Percentiles rank a stretch among this genome's conserved stretches.
These are phyloP conservation scores for Neurospora sp. DNA, from an alignment of 495 filamentous ascomycete genomes.

Conservation along the genomic window DNA sequence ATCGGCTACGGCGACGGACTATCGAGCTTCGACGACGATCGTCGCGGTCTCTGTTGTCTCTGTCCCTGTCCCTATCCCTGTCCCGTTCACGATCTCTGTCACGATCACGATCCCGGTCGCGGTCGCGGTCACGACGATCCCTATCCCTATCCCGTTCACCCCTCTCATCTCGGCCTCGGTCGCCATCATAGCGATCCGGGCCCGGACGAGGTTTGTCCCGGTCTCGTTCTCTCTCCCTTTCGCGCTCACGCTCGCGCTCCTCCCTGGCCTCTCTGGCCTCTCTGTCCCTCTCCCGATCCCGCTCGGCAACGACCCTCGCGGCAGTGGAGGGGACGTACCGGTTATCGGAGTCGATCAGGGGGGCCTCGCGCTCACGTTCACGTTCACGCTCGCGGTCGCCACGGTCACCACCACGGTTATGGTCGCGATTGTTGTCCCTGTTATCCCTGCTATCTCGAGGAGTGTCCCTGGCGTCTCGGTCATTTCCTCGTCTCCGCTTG, in stretches of 20 bases:
- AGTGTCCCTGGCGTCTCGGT: slow-evolving; percentile 24
- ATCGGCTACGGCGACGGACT: slow-evolving; percentile 1
- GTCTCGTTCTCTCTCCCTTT: slow-evolving; percentile 30
- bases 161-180: slow-evolving; percentile 12
- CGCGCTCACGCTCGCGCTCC: slow-evolving; percentile 17
- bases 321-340: slow-evolving; percentile 3
- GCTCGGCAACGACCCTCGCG: slow-evolving; percentile 17
- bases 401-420: slow-evolving; percentile 1
- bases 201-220: slow-evolving; percentile 9
- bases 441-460: slow-evolving; percentile 1
- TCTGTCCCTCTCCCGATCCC: slow-evolving; percentile 28
- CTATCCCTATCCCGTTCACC: slow-evolving; percentile 14
- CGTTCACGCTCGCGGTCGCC: slow-evolving; percentile 18
- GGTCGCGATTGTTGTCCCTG: background rate
- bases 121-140: slow-evolving; percentile 18
- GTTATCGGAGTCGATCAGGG: slow-evolving; percentile 5
- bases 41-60: slow-evolving; percentile 18
- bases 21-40: slow-evolving; percentile 6
- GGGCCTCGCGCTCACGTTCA: slow-evolving; percentile 17
- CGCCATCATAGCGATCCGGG: slow-evolving; percentile 8
- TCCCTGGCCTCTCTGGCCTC: background rate
- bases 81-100: slow-evolving; percentile 16
- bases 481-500: slow-evolving; percentile 32
- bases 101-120: slow-evolving; percentile 28
- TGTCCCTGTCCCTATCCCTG: slow-evolving; percentile 30